Evolutionary conservation across 495 filamentous ascomycete genomes (phyloP).

Genomic region (Sordaria brevicollis): DNA sequence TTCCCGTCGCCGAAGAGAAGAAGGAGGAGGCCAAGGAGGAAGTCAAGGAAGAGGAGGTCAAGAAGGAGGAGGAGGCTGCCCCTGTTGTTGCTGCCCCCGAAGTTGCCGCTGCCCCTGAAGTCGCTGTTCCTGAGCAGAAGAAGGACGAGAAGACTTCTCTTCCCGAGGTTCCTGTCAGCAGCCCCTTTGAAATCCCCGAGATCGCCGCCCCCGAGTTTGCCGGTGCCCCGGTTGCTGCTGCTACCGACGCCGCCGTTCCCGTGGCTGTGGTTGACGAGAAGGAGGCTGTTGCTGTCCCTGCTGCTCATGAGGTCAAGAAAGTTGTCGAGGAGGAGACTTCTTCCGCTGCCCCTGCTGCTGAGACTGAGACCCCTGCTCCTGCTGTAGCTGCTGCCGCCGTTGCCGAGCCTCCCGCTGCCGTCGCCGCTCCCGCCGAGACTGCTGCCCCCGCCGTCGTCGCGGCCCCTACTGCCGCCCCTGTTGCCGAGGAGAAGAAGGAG

Average conservation of each 20-base stretch:
- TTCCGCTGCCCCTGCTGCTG: conserved; percentile 1
- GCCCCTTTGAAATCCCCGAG: neutral
- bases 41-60: neutral
- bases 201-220: conserved; percentile 1
- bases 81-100: conserved; percentile 62
- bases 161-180: conserved; percentile 9
- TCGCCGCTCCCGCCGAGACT: conserved; percentile 4
- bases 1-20: neutral
- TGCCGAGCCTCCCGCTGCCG: neutral
- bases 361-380: neutral
- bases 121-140: conserved; percentile 59
- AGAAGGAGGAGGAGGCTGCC: conserved; percentile 56
- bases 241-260: conserved; percentile 33
- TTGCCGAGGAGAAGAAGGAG: conserved; percentile 7
- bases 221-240: conserved; percentile 52
- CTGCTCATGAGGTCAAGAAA: neutral
- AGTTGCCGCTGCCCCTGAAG: conserved; percentile 63
- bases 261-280: neutral
- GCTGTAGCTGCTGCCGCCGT: neutral
- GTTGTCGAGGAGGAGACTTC: conserved; percentile 6
- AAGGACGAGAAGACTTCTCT: conserved; percentile 38
- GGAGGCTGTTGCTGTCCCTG: conserved; percentile 7
- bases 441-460: conserved; percentile 3
- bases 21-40: neutral
- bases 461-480: neutral